Conservation (phyloP, 768 basidiomycete species). For the Daedaleopsis sinensis region DNA sequence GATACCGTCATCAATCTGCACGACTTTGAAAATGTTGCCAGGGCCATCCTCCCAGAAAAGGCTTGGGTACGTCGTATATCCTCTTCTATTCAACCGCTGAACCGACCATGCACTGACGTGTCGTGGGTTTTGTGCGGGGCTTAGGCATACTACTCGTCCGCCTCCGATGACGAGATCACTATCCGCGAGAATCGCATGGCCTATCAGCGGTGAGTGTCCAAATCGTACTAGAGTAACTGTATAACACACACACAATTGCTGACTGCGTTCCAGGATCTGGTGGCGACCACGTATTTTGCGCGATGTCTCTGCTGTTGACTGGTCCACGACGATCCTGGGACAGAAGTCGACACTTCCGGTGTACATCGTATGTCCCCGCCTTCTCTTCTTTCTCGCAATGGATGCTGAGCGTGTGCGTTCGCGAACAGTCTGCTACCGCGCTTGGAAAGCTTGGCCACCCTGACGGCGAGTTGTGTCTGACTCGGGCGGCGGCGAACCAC, state of each 20-base stretch:
- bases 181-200: conserved; percentile 88
- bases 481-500: conserved; percentile 82
- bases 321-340: conserved; percentile 81
- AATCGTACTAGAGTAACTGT: not conserved
- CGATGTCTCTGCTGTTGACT: conserved; percentile 86
- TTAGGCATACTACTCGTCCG: conserved; percentile 91
- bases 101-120: no score
- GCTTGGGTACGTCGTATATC: conserved; percentile 58
- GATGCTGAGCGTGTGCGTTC: conserved; percentile 1
- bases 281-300: conserved; percentile 51
- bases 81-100: not conserved
- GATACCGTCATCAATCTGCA: conserved; percentile 86
- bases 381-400: conserved; percentile 77
- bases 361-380: conserved; percentile 78
- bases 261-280: conserved; percentile 30
- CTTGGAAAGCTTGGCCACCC: conserved; percentile 95
- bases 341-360: conserved; percentile 74
- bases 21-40: conserved; percentile 96
- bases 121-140: no score
- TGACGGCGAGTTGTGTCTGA: conserved; percentile 92
- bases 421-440: conserved; percentile 67
- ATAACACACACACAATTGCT: no score
- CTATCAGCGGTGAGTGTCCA: conserved; percentile 69
- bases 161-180: conserved; percentile 94
- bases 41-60: conserved; percentile 77